Conservation (phyloP, 2,329 filamentous ascomycete genomes). For the Periconia sp. region DNA sequence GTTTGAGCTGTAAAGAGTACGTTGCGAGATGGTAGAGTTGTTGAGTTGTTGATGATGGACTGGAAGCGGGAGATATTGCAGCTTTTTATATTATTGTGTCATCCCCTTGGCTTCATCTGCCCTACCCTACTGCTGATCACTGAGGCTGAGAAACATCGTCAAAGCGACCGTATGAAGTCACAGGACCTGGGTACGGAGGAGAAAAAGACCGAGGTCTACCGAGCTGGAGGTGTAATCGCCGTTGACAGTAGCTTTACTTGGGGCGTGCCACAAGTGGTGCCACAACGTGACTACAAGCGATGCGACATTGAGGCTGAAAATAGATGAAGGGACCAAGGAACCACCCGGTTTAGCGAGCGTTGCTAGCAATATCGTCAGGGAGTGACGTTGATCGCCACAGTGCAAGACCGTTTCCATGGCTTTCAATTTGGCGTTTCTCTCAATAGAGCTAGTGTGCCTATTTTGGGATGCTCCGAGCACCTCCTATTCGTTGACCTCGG, state of each 20-base stretch:
- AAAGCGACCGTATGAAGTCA: slow-evolving; percentile 28
- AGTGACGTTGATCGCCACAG: slow-evolving; percentile 1
- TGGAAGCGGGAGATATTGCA: background rate
- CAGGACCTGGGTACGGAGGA: slow-evolving; percentile 1
- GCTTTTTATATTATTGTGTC: slow-evolving; percentile 20
- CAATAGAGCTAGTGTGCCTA: background rate
- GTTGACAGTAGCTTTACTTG: too few species aligned
- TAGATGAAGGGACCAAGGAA: background rate
- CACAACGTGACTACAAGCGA: too few species aligned
- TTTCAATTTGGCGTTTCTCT: background rate
- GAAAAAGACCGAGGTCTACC: background rate
- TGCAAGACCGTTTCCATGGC: background rate
- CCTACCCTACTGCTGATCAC: slow-evolving; percentile 5
- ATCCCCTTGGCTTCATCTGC: slow-evolving; percentile 1
- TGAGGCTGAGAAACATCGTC: slow-evolving; percentile 21
- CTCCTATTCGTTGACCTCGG: slow-evolving; percentile 3
- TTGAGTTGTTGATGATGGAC: background rate
- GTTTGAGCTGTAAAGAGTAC: too few species aligned
- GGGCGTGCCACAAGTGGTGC: too few species aligned
- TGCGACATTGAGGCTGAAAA: too few species aligned
- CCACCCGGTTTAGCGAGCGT: background rate
- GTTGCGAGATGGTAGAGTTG: too few species aligned
- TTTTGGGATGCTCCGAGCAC: background rate
- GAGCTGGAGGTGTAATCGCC: too few species aligned
- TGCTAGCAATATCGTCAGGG: background rate